Percentiles rank a stretch among this genome's conserved stretches.
phyloP scores from a whole-genome alignment of 1,284 basidiomycete genomes.

The Mixia osmundae region DNA sequence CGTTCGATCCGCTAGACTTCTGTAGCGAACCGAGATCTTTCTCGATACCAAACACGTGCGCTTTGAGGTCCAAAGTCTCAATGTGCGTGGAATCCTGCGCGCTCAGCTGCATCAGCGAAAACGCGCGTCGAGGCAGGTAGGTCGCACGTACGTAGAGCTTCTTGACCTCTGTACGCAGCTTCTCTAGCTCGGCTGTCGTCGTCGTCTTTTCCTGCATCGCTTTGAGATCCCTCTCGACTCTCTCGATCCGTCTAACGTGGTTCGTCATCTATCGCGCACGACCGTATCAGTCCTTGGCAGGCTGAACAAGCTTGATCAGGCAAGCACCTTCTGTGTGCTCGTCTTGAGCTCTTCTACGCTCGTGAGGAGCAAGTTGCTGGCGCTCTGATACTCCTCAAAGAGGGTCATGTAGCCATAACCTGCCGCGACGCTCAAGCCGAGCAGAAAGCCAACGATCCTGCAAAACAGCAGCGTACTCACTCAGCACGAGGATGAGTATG shows the following conservation, averaged over 20 bases:
- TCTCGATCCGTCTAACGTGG: neutral
- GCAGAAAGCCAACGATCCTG: too few species aligned
- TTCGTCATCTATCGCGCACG: neutral
- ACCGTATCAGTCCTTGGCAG: too few species aligned
- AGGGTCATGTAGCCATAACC: neutral
- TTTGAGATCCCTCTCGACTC: neutral
- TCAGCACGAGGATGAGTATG: too few species aligned
- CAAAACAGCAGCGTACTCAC: too few species aligned
- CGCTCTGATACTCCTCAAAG: neutral
- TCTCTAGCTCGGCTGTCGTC: neutral
- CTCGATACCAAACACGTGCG: too few species aligned
- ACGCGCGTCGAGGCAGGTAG: too few species aligned
- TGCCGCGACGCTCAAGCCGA: neutral
- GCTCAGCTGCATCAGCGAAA: too few species aligned
- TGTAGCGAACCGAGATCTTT: too few species aligned
- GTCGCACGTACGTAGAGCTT: neutral
- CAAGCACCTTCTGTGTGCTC: neutral
- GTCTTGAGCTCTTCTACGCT: constrained; percentile 1
- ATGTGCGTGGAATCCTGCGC: too few species aligned
- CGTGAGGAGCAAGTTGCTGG: neutral
- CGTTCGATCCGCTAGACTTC: too few species aligned
- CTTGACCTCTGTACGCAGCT: neutral
- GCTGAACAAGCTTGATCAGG: too few species aligned
- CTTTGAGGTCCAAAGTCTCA: too few species aligned
- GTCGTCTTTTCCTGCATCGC: neutral